These are phyloP conservation scores for Psilocybe subaeruginosa DNA, from an alignment of 768 basidiomycete genomes.

Conservation along the genomic window DNA sequence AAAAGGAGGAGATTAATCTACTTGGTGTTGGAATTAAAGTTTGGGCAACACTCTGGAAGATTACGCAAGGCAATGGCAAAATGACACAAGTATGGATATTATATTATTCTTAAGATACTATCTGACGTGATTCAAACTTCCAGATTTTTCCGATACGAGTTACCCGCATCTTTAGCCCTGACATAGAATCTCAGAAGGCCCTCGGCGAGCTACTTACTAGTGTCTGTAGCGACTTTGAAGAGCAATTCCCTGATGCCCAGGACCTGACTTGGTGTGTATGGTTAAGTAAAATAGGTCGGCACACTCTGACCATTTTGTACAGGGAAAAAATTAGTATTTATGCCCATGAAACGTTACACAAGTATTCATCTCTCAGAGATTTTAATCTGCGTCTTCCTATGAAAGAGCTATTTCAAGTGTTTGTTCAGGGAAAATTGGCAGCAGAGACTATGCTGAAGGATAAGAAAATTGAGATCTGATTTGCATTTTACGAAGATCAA, in stretches of 20 bases:
- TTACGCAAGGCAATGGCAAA: not conserved
- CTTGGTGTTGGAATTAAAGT: not conserved
- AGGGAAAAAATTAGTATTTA: constrained; percentile 1
- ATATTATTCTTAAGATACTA: not conserved
- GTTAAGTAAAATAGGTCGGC: too few species aligned
- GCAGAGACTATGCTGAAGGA: not conserved
- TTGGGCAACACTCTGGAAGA: constrained; percentile 5
- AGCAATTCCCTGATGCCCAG: not conserved
- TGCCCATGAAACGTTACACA: constrained; percentile 2
- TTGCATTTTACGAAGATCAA: not conserved
- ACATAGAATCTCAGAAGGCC: not conserved
- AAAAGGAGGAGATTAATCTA: not conserved
- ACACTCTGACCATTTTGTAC: not conserved
- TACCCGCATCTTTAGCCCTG: not conserved
- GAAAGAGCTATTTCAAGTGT: not conserved
- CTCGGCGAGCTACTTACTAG: not conserved
- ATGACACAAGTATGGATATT: not conserved
- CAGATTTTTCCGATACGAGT: not conserved
- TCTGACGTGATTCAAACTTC: not conserved
- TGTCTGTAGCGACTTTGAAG: not conserved
- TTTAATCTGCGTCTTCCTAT: not conserved
- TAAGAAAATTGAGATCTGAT: not conserved
- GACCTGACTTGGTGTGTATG: not conserved
- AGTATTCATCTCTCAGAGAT: not conserved
- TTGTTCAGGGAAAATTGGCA: not conserved